A percentile compares a stretch with the other conserved stretches of the same genome.
Conservation (phyloP, 208 protist species). For the Acanthamoeba castellanii region DNA sequence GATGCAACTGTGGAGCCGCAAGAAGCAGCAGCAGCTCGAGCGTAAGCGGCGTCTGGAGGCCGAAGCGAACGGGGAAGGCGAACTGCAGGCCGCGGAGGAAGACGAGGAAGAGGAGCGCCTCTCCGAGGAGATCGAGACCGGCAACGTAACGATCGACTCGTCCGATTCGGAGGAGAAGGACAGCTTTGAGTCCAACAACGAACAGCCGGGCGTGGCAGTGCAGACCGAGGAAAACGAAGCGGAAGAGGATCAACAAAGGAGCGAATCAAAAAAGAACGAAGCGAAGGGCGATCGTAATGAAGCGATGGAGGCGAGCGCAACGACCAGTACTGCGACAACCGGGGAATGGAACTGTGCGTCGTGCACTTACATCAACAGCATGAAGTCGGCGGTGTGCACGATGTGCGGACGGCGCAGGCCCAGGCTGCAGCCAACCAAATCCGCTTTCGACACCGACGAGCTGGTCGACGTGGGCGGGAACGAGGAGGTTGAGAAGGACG, state of each 20-base stretch:
- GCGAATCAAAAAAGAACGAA: not conserved
- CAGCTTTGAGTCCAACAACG: not conserved
- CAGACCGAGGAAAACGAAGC: no score
- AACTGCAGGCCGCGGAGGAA: not conserved
- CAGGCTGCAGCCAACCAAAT: not conserved
- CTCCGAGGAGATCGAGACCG: not conserved
- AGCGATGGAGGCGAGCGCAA: not conserved
- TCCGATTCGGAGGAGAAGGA: slow-evolving; percentile 18
- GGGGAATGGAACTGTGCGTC: not conserved
- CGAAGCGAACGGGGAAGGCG: not conserved
- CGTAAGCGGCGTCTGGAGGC: not conserved
- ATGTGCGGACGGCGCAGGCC: slow-evolving; percentile 14
- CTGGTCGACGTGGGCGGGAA: not conserved
- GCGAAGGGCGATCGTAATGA: not conserved
- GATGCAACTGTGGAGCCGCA: not conserved
- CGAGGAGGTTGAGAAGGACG: slow-evolving; percentile 3
- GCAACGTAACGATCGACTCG: not conserved
- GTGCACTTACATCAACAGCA: slow-evolving; percentile 22
- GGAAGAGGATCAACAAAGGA: not conserved
- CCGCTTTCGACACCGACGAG: not conserved
- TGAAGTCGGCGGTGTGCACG: not conserved
- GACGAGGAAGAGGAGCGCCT: slow-evolving; percentile 8
- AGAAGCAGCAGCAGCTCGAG: slow-evolving; percentile 4
- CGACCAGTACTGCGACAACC: not conserved
- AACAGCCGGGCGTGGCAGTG: not conserved